These are phyloP conservation scores for Trichoderma hamatum DNA, from an alignment of 2,329 filamentous ascomycete species.

Conservation along the genomic window DNA sequence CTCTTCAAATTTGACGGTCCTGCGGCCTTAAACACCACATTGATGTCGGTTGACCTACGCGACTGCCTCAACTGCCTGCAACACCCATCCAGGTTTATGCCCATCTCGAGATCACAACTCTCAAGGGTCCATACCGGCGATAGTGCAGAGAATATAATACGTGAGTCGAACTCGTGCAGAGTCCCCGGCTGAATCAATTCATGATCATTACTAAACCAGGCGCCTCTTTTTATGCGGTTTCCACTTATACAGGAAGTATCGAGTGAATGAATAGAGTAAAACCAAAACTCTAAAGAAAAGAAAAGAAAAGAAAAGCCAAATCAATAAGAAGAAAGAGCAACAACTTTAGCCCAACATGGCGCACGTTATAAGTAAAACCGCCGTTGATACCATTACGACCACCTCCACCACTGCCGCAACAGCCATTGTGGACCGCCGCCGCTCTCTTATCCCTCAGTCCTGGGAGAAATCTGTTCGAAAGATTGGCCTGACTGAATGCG, in stretches of 20 bases:
- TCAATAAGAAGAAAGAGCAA: not conserved
- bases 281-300: not conserved
- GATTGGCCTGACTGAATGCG: constrained; percentile 68
- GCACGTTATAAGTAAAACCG: constrained; percentile 26
- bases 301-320: not conserved
- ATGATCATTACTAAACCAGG: not conserved
- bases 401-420: not conserved
- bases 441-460: constrained; percentile 55
- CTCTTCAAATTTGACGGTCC: constrained; percentile 12
- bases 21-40: constrained; percentile 45
- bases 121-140: constrained; percentile 60
- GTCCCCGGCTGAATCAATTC: constrained; percentile 17
- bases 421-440: constrained; percentile 28
- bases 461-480: constrained; percentile 63
- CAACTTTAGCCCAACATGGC: constrained; percentile 20
- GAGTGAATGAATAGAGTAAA: constrained; percentile 14
- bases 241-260: constrained; percentile 19
- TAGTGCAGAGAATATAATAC: constrained; percentile 58
- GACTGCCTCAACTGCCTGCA: constrained; percentile 59
- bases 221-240: constrained; percentile 2
- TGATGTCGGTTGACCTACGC: constrained; percentile 63
- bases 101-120: constrained; percentile 58
- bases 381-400: constrained; percentile 27
- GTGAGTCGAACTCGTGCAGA: constrained; percentile 36
- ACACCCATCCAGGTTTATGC: constrained; percentile 60